Conservation (phyloP, 305 asterid genomes). For the Solanum aculeatissimum region DNA sequence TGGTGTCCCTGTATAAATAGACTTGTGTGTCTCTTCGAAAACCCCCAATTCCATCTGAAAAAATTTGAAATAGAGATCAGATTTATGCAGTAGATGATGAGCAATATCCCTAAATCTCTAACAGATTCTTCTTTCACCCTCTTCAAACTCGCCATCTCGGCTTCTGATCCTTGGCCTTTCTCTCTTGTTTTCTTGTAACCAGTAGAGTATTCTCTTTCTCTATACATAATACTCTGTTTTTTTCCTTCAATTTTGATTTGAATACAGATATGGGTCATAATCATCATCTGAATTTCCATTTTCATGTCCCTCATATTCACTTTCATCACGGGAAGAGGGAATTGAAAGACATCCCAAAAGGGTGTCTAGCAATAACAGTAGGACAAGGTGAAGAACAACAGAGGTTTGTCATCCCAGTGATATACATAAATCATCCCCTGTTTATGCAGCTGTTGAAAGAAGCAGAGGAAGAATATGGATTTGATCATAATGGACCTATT, state of each 20-base stretch:
- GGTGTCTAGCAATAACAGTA: conserved; percentile 43
- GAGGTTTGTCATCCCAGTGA: conserved; percentile 51
- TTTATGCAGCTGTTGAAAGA: conserved; percentile 47
- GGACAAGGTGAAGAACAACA: conserved; percentile 39
- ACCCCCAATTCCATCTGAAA: not conserved
- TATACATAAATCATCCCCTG: conserved; percentile 54
- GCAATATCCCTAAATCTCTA: conserved; percentile 56
- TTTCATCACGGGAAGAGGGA: conserved; percentile 7
- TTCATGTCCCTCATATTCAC: conserved; percentile 39
- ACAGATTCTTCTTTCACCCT: conserved; percentile 44
- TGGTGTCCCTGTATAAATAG: not conserved
- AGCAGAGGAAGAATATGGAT: conserved; percentile 69
- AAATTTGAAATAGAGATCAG: not conserved
- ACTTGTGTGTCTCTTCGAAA: not conserved
- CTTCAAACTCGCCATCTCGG: conserved; percentile 65
- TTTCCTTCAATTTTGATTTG: not conserved
- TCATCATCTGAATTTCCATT: conserved; percentile 11
- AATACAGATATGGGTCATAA: not conserved
- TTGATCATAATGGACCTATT: conserved; percentile 52
- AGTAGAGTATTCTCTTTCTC: not conserved
- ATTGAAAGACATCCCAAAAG: conserved; percentile 28
- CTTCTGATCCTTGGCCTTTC: conserved; percentile 85
- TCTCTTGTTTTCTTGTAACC: conserved; percentile 15
- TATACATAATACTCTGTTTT: not conserved
- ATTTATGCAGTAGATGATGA: conserved; percentile 21